Base-by-base conservation (phyloP, 2,329 filamentous ascomycete species). In the Verticillium zaregamsianum region DNA sequence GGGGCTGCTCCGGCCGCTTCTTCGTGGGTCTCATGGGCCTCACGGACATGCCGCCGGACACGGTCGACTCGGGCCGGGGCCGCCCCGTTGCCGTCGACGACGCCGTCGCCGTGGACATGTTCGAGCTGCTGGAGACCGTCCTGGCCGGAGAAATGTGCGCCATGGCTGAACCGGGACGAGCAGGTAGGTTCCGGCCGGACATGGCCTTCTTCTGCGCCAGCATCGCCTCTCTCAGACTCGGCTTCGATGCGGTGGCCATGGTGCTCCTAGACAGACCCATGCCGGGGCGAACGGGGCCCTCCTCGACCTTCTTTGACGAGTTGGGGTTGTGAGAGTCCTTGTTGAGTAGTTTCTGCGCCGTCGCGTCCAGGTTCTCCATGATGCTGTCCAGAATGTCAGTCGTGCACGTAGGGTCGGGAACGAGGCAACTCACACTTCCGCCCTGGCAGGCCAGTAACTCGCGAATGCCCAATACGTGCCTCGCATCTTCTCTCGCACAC, bases 391-490 rank as follows among this genome's bases (percentile, higher is more conserved):
- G 57, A 32, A 2, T 23, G 65, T 73, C 64, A 73, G 71, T 63
- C 37, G 61, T 58, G 58, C 17, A 56, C 33, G 25, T 23, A 5
- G 57, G 31, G 32, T 28, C 66, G 25, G 25, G 11, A 2, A 9
- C 54, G 14, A 9, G 17, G 28, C 11, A 40, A 81, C 88, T 80
- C 80, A 92, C 84, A 79, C 79, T 70, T 94, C 89, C 45, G 92
- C 93, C 71, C 84, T 87, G 23, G 88, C 82, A 2, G 90, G 89
- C 91, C 93, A 98, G 20, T 92, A 82, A 37, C 80, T 80, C 63
- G 88, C 86, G 73, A 93, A 97, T 0, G 81, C 80, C 95, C 95
- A 99, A 74, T 91, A 99, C 0, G 92, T 91, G 40, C 86, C 84
- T 68, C 95, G 87, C 82, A 91, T 94, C 66, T 87, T 89, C 74